A percentile compares a stretch with the other conserved stretches of the same genome.
phyloP scores from a whole-genome alignment of 192 early-diverging fungal species.

The Backusella sp. region DNA sequence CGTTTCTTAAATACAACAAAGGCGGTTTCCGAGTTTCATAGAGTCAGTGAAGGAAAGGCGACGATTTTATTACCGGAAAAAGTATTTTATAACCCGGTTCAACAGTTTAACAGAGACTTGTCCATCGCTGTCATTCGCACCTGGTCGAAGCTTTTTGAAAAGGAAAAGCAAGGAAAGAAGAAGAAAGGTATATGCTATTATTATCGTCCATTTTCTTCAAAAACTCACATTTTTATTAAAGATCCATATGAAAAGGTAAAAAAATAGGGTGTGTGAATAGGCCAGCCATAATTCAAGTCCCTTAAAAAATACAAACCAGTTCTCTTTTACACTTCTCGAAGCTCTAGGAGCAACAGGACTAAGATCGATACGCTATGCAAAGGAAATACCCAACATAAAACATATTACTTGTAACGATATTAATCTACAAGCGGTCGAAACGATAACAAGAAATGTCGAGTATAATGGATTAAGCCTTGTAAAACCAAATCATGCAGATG shows the following conservation, averaged over 20 bases:
- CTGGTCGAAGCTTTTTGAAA: conserved; percentile 78
- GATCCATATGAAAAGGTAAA: background rate
- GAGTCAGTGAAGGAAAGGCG: conserved; percentile 75
- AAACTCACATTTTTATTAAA: background rate
- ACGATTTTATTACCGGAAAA: conserved; percentile 85
- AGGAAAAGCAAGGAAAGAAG: conserved; percentile 49
- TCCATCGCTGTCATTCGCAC: conserved; percentile 94
- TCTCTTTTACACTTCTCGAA: conserved; percentile 74
- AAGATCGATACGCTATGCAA: conserved; percentile 95
- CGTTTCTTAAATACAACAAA: background rate
- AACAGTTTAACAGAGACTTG: conserved; percentile 97
- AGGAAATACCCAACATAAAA: conserved; percentile 79
- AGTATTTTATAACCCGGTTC: conserved; percentile 98
- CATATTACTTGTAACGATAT: conserved; percentile 93
- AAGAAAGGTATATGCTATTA: background rate
- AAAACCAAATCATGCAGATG: conserved; percentile 81
- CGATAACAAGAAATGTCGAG: conserved; percentile 82
- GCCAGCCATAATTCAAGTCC: background rate
- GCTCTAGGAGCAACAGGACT: conserved; percentile 94
- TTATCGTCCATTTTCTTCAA: no score
- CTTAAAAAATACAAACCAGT: background rate
- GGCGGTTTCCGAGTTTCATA: conserved; percentile 46
- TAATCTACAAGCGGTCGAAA: conserved; percentile 78
- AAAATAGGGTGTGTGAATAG: background rate
- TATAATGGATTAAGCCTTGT: conserved; percentile 83